A percentile compares a stretch with the other conserved stretches of the same genome.
phyloP scores from a whole-genome alignment of 257 asterid genomes.

The Solanum sejunctum region DNA sequence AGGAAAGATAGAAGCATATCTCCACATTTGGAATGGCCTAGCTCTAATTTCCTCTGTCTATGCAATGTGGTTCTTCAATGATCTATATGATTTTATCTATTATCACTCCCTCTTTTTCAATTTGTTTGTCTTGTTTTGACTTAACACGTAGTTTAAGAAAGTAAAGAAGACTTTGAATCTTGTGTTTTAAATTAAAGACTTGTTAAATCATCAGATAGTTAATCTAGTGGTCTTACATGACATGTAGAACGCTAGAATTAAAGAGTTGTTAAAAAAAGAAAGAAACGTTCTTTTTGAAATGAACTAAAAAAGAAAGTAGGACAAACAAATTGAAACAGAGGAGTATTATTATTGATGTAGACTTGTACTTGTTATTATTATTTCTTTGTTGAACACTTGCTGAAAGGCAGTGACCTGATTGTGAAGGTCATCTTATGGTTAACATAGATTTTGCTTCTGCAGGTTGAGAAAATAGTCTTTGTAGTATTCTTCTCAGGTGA shows the following conservation, averaged over 20 bases:
- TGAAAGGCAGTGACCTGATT: neutral
- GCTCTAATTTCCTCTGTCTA: neutral
- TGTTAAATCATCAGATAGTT: neutral
- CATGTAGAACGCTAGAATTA: neutral
- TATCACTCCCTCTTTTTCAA: neutral
- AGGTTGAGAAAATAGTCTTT: slow-evolving; percentile 91
- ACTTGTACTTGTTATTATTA: neutral
- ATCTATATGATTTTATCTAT: neutral
- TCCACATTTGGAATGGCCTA: neutral
- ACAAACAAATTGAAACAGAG: neutral
- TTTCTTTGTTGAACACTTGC: neutral
- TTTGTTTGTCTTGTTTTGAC: neutral
- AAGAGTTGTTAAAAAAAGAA: neutral
- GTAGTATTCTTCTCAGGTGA: slow-evolving; percentile 98
- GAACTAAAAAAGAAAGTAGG: neutral
- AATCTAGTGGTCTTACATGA: neutral
- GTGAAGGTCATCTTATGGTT: neutral
- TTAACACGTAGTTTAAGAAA: neutral
- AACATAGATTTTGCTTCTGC: slow-evolving; percentile 26
- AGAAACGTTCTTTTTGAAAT: neutral
- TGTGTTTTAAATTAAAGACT: neutral
- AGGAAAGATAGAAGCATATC: neutral
- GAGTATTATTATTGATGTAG: neutral
- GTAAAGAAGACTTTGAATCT: neutral
- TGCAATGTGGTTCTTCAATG: neutral